Percentiles rank a stretch among this genome's conserved stretches.
These are phyloP conservation scores for Pleurotus salmoneostramineus DNA, from an alignment of 768 basidiomycete genomes.

Conservation along the genomic window DNA sequence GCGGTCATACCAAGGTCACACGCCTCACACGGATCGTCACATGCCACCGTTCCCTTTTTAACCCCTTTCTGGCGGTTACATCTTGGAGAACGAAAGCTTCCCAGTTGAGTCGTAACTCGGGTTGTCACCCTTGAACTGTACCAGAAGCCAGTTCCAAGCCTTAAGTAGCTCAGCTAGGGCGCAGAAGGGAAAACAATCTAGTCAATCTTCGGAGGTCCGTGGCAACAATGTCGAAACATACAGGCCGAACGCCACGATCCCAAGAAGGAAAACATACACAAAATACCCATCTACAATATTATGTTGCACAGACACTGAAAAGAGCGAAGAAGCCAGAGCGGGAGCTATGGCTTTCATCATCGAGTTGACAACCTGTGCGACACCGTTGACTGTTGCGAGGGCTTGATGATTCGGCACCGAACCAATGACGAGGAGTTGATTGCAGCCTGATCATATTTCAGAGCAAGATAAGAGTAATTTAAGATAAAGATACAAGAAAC, in stretches of 20 bases:
- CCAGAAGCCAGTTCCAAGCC: no score
- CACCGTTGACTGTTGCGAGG: slow-evolving; percentile 50
- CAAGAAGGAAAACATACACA: slow-evolving; percentile 31
- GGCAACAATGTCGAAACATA: background rate
- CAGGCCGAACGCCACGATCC: background rate
- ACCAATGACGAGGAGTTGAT: slow-evolving; percentile 40
- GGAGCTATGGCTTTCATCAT: slow-evolving; percentile 50
- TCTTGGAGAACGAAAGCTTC: no score
- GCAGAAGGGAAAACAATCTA: no score
- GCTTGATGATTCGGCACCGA: slow-evolving; percentile 34
- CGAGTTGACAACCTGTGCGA: slow-evolving; percentile 50
- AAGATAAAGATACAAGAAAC: background rate
- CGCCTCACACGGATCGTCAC: no score
- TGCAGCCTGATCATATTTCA: slow-evolving; percentile 33
- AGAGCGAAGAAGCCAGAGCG: slow-evolving; percentile 50
- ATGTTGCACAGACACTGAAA: slow-evolving; percentile 44
- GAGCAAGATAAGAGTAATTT: slow-evolving; percentile 4
- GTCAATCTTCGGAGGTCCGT: background rate
- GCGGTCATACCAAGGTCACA: no score
- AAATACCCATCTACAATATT: slow-evolving; percentile 42
- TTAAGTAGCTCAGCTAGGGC: no score
- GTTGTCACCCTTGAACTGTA: no score
- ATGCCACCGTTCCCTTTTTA: no score
- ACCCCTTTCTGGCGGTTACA: no score
- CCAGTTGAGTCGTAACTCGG: no score